Percentiles rank a stretch among this genome's conserved stretches.
Evolutionary conservation across 2,329 filamentous ascomycete species (phyloP).

Genomic region (Calonectria pauciramosa): DNA sequence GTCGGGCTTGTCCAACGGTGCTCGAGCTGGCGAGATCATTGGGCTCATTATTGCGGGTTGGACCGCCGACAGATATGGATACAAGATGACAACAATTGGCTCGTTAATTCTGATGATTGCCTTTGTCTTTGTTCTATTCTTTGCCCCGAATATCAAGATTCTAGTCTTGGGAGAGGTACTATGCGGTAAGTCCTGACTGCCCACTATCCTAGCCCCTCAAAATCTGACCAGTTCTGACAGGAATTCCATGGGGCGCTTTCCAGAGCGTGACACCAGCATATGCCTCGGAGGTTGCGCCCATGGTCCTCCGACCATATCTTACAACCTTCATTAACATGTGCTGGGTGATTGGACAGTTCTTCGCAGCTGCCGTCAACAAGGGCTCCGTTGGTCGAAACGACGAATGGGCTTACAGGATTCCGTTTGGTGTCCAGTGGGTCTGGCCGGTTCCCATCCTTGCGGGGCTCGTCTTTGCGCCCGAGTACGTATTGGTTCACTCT

Average conservation of each 20-base stretch:
- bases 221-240: too few species aligned
- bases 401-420: slow-evolving; percentile 64
- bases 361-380: slow-evolving; percentile 62
- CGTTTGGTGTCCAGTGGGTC: slow-evolving; percentile 67
- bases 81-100: slow-evolving; percentile 63
- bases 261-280: slow-evolving; percentile 67
- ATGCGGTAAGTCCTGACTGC: slow-evolving; percentile 43
- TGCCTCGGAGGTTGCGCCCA: slow-evolving; percentile 65
- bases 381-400: slow-evolving; percentile 55
- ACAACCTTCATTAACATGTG: slow-evolving; percentile 70
- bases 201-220: too few species aligned
- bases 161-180: slow-evolving; percentile 65
- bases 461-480: slow-evolving; percentile 61
- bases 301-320: slow-evolving; percentile 64
- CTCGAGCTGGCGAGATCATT: slow-evolving; percentile 66
- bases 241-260: slow-evolving; percentile 67
- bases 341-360: slow-evolving; percentile 69
- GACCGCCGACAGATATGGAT: slow-evolving; percentile 64
- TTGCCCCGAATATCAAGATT: slow-evolving; percentile 61
- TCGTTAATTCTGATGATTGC: slow-evolving; percentile 60
- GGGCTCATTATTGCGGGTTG: slow-evolving; percentile 68
- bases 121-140: slow-evolving; percentile 69
- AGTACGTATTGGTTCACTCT: slow-evolving; percentile 45
- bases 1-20: slow-evolving; percentile 67
- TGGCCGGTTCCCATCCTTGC: slow-evolving; percentile 63